These are phyloP conservation scores for Epicoccum sorghinum DNA, from an alignment of 2,329 filamentous ascomycete genomes.

Conservation along the genomic window DNA sequence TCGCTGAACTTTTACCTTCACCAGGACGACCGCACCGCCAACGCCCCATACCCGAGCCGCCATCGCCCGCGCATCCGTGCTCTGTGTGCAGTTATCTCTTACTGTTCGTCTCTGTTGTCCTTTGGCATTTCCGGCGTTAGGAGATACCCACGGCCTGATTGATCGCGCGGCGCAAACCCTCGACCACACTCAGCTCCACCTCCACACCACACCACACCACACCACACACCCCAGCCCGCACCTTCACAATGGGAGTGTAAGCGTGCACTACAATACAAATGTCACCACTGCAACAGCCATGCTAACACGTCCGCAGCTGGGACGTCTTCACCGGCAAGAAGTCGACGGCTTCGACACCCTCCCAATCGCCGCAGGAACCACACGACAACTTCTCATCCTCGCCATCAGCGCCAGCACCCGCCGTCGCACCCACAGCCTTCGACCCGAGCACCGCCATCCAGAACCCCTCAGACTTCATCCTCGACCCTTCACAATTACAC, in stretches of 20 bases:
- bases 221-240: conserved; percentile 15
- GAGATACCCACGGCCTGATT: conserved; percentile 22
- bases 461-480: conserved; percentile 87
- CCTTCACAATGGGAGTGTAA: conserved; percentile 47
- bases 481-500: conserved; percentile 88
- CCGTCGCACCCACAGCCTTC: conserved; percentile 59
- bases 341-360: conserved; percentile 51
- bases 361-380: conserved; percentile 49
- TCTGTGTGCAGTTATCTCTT: conserved; percentile 15
- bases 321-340: conserved; percentile 67
- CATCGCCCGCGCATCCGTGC: conserved; percentile 38
- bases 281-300: neutral
- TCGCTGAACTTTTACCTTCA: conserved; percentile 42
- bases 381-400: conserved; percentile 53
- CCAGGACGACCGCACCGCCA: conserved; percentile 22
- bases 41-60: conserved; percentile 25
- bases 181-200: conserved; percentile 18
- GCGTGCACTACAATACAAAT: neutral
- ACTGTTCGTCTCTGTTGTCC: conserved; percentile 14
- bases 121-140: conserved; percentile 30
- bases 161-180: conserved; percentile 27
- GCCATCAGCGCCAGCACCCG: neutral
- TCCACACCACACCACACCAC: conserved; percentile 24
- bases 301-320: conserved; percentile 43
- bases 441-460: conserved; percentile 72